Evolutionary conservation across 1,139 yeast genomes (phyloP).

Genomic region (Scheffersomyces titani): DNA sequence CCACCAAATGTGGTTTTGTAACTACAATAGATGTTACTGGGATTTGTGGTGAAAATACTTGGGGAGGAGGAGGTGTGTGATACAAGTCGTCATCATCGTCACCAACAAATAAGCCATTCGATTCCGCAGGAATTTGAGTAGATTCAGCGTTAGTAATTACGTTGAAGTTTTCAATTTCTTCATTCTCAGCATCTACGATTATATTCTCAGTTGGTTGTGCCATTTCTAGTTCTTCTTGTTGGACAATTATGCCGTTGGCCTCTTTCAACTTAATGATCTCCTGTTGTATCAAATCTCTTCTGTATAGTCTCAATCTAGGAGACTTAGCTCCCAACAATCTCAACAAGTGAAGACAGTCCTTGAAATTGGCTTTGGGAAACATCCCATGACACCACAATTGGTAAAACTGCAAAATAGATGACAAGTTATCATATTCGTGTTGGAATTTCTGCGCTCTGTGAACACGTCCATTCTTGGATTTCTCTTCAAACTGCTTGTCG

Average conservation of each 20-base stretch:
- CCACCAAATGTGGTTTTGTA: neutral
- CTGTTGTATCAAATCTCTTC: slow-evolving; percentile 36
- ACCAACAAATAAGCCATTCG: slow-evolving; percentile 29
- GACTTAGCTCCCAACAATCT: slow-evolving; percentile 36
- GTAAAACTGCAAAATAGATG: slow-evolving; percentile 59
- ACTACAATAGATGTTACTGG: neutral
- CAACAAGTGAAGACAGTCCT: slow-evolving; percentile 52
- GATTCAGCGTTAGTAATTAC: slow-evolving; percentile 14
- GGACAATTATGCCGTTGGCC: neutral
- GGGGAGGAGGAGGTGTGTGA: neutral
- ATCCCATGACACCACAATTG: slow-evolving; percentile 85
- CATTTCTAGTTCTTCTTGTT: neutral
- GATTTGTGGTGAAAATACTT: neutral
- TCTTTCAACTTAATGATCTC: slow-evolving; percentile 34
- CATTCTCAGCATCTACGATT: slow-evolving; percentile 3
- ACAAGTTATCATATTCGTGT: slow-evolving; percentile 43
- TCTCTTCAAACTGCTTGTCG: slow-evolving; percentile 28
- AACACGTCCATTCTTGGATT: slow-evolving; percentile 7
- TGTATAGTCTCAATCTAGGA: slow-evolving; percentile 33
- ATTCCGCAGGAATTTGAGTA: slow-evolving; percentile 8
- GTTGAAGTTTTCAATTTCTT: neutral
- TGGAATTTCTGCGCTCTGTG: slow-evolving; percentile 28
- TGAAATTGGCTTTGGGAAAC: slow-evolving; percentile 76
- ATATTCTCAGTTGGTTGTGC: neutral
- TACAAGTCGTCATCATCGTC: slow-evolving; percentile 19